A percentile compares a stretch with the other conserved stretches of the same genome.
Conservation (phyloP, 2,329 filamentous ascomycete genomes). For the Ploettnerulaceae sp. region DNA sequence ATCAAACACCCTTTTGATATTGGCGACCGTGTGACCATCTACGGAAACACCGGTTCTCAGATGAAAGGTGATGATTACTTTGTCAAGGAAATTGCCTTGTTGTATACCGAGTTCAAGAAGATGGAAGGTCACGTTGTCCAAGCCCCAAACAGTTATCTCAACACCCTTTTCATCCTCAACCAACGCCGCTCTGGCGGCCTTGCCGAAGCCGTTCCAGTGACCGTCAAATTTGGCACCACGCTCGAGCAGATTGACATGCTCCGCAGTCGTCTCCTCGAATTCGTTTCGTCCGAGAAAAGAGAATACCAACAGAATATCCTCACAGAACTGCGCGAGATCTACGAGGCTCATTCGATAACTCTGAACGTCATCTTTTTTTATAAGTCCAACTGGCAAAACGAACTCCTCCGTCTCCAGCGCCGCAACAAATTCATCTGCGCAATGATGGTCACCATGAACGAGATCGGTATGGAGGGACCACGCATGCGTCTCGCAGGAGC, state of each 20-base stretch:
- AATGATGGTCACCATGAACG: slow-evolving; percentile 72
- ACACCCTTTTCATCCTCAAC: slow-evolving; percentile 91
- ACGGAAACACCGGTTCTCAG: slow-evolving; percentile 78
- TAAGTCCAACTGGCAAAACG: slow-evolving; percentile 95
- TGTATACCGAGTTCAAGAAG: slow-evolving; percentile 98
- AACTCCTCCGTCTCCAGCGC: slow-evolving; percentile 79
- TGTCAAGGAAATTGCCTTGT: slow-evolving; percentile 85
- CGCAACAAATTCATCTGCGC: slow-evolving; percentile 94
- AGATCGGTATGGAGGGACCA: slow-evolving; percentile 34
- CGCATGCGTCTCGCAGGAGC: slow-evolving; percentile 32
- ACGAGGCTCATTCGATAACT: slow-evolving; percentile 78
- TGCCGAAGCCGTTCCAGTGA: slow-evolving; percentile 78
- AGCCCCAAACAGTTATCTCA: slow-evolving; percentile 89
- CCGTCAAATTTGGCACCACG: slow-evolving; percentile 84
- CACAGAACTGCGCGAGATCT: slow-evolving; percentile 74
- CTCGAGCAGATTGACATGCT: slow-evolving; percentile 78
- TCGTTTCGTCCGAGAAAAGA: slow-evolving; percentile 78
- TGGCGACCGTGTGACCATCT: slow-evolving; percentile 85
- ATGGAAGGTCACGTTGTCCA: slow-evolving; percentile 96
- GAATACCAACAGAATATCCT: slow-evolving; percentile 85
- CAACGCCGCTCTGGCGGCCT: slow-evolving; percentile 84
- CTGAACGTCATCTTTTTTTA: slow-evolving; percentile 97
- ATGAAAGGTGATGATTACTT: slow-evolving; percentile 89
- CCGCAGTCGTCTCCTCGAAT: slow-evolving; percentile 74
- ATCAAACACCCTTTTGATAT: slow-evolving; percentile 98